Evolutionary conservation across 2,329 filamentous ascomycete genomes (phyloP).

Genomic region (Neophaeococcomyces mojaviensis): DNA sequence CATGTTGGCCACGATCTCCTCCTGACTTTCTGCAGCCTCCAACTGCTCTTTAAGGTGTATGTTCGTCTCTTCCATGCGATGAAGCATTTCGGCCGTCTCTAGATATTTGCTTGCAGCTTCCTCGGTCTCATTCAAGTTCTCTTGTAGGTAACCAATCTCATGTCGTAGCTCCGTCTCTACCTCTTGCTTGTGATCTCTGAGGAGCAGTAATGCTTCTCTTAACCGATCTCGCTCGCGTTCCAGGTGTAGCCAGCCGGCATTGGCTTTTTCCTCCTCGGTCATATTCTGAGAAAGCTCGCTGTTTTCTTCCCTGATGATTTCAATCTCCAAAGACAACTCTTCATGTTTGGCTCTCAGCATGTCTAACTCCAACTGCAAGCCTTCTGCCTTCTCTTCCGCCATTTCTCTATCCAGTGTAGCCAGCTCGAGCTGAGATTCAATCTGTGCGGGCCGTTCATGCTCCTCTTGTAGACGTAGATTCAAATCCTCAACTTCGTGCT

Average conservation of each 20-base stretch:
- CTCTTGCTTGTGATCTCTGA: slow-evolving; percentile 81
- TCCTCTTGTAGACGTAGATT: not conserved
- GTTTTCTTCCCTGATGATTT: slow-evolving; percentile 82
- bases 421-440: slow-evolving; percentile 78
- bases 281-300: slow-evolving; percentile 75
- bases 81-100: slow-evolving; percentile 63
- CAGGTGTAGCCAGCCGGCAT: slow-evolving; percentile 83
- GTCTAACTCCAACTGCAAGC: slow-evolving; percentile 71
- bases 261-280: slow-evolving; percentile 78
- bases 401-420: slow-evolving; percentile 88
- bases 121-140: slow-evolving; percentile 62
- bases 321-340: slow-evolving; percentile 79
- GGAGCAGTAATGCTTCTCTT: slow-evolving; percentile 71
- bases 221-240: slow-evolving; percentile 83
- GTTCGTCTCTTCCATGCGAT: slow-evolving; percentile 64
- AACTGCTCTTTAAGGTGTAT: slow-evolving; percentile 86
- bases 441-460: slow-evolving; percentile 70
- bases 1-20: slow-evolving; percentile 90
- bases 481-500: not conserved
- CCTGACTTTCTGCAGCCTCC: slow-evolving; percentile 77
- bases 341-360: slow-evolving; percentile 67
- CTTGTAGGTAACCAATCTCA: slow-evolving; percentile 66
- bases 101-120: slow-evolving; percentile 62
- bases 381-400: slow-evolving; percentile 87
- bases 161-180: slow-evolving; percentile 71